These are phyloP conservation scores for Funneliformis mosseae DNA, from an alignment of 192 early-diverging fungal species.

Conservation along the genomic window DNA sequence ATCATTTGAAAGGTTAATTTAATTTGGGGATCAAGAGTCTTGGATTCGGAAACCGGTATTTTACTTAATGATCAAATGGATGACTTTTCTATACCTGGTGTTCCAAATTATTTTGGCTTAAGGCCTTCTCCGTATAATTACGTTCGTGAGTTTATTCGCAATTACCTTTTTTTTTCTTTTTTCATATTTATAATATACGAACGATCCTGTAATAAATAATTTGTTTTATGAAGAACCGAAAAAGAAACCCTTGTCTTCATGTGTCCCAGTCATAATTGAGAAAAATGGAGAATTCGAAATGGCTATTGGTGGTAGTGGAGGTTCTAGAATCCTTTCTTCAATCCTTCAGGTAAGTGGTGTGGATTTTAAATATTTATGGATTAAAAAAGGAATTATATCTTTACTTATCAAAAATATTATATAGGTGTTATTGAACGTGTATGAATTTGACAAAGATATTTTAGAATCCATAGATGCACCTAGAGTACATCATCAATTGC, in stretches of 20 bases:
- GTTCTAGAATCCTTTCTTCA: slow-evolving; percentile 79
- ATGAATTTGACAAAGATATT: slow-evolving; percentile 71
- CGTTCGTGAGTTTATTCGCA: slow-evolving; percentile 44
- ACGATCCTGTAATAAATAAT: background rate
- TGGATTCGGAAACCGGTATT: slow-evolving; percentile 85
- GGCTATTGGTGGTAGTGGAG: slow-evolving; percentile 86
- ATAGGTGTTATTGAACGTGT: slow-evolving; percentile 72
- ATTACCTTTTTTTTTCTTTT: background rate
- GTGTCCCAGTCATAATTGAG: slow-evolving; percentile 67
- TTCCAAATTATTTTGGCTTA: slow-evolving; percentile 76
- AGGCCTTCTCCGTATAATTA: slow-evolving; percentile 86
- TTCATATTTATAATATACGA: slow-evolving; percentile 23
- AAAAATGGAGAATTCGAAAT: slow-evolving; percentile 66
- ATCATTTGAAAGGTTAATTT: slow-evolving; percentile 62
- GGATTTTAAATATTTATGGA: background rate
- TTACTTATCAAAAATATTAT: background rate
- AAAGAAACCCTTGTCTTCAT: slow-evolving; percentile 83
- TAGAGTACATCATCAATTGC: slow-evolving; percentile 88
- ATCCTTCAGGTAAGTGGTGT: slow-evolving; percentile 52
- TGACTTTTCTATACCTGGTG: slow-evolving; percentile 83
- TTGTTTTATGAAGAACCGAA: slow-evolving; percentile 56
- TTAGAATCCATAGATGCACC: slow-evolving; percentile 71
- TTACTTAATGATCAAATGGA: slow-evolving; percentile 97
- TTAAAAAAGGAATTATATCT: background rate
- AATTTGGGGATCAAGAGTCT: slow-evolving; percentile 83